These are phyloP conservation scores for Pyrrhoderma lamaoense DNA, from an alignment of 1,284 basidiomycete species.

Conservation along the genomic window DNA sequence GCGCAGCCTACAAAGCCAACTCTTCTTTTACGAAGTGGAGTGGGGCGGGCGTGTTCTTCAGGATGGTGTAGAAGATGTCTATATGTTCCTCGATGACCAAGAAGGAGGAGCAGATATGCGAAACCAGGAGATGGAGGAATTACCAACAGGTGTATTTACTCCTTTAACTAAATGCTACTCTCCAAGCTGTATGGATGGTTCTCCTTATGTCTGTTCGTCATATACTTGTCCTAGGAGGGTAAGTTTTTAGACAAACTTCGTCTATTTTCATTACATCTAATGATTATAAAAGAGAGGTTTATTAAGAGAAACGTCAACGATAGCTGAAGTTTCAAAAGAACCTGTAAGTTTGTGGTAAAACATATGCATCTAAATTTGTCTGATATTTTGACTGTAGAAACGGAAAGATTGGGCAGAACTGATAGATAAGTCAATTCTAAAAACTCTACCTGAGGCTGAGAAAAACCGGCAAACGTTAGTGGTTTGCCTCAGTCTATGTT, in stretches of 20 bases:
- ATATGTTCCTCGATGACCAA: constrained; percentile 90
- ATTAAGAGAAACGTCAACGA: constrained; percentile 14
- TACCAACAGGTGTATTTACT: constrained; percentile 81
- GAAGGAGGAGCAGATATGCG: constrained; percentile 54
- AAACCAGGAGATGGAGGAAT: constrained; percentile 56
- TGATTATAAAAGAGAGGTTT: constrained; percentile 22
- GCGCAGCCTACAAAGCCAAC: constrained; percentile 81
- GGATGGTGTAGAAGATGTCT: constrained; percentile 92
- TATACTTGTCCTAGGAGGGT: constrained; percentile 67
- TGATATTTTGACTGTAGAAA: constrained; percentile 20
- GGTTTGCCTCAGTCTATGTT: constrained; percentile 7
- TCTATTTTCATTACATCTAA: not conserved
- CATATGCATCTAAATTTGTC: not conserved
- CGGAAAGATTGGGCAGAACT: constrained; percentile 69
- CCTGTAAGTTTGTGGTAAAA: constrained; percentile 22
- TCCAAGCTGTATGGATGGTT: constrained; percentile 68
- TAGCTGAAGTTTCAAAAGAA: constrained; percentile 25
- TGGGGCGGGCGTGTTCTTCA: constrained; percentile 82
- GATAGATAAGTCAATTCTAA: constrained; percentile 61
- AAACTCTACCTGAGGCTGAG: constrained; percentile 66
- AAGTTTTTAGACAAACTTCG: constrained; percentile 22
- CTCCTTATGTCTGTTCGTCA: constrained; percentile 62
- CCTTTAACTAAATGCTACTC: constrained; percentile 80
- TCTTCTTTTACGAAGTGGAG: constrained; percentile 97
- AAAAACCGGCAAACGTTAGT: constrained; percentile 80